These are phyloP conservation scores for Pelargonium cotyledonis DNA, from an alignment of 441 rosid genomes.

Conservation along the genomic window DNA sequence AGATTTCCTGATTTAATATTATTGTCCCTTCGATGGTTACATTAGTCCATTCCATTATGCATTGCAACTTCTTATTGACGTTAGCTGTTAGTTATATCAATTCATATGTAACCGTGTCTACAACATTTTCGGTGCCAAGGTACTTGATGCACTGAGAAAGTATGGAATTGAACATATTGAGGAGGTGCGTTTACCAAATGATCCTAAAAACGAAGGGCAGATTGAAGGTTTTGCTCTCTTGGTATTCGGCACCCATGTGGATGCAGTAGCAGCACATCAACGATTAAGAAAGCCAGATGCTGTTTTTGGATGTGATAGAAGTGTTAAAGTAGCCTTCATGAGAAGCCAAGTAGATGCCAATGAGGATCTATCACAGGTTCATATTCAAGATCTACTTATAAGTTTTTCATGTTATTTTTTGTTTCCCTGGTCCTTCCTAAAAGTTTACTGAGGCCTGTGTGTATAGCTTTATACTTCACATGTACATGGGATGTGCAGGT, in stretches of 20 bases:
- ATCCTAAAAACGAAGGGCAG: slow-evolving; percentile 13
- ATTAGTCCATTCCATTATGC: neutral
- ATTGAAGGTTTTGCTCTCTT: slow-evolving; percentile 21
- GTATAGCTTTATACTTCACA: neutral
- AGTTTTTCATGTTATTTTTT: neutral
- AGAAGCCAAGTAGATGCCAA: slow-evolving; percentile 9
- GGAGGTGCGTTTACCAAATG: slow-evolving; percentile 15
- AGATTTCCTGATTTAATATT: slow-evolving; percentile 9
- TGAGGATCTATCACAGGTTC: slow-evolving; percentile 15
- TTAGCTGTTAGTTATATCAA: slow-evolving; percentile 2
- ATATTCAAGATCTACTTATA: neutral
- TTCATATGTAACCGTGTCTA: slow-evolving; percentile 2
- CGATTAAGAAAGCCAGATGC: slow-evolving; percentile 15
- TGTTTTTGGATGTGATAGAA: slow-evolving; percentile 14
- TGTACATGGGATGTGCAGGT: neutral
- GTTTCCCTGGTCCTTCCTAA: slow-evolving; percentile 3
- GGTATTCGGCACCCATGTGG: slow-evolving; percentile 15
- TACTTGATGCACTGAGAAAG: slow-evolving; percentile 16
- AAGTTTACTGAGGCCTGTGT: neutral
- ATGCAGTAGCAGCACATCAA: slow-evolving; percentile 18
- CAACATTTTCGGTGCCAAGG: slow-evolving; percentile 5
- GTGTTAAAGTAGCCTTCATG: slow-evolving; percentile 18
- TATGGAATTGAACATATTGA: slow-evolving; percentile 21
- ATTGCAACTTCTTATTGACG: neutral
- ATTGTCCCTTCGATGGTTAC: slow-evolving; percentile 2